phyloP scores from a whole-genome alignment of 208 protist genomes.

The Leishmania braziliensis region DNA sequence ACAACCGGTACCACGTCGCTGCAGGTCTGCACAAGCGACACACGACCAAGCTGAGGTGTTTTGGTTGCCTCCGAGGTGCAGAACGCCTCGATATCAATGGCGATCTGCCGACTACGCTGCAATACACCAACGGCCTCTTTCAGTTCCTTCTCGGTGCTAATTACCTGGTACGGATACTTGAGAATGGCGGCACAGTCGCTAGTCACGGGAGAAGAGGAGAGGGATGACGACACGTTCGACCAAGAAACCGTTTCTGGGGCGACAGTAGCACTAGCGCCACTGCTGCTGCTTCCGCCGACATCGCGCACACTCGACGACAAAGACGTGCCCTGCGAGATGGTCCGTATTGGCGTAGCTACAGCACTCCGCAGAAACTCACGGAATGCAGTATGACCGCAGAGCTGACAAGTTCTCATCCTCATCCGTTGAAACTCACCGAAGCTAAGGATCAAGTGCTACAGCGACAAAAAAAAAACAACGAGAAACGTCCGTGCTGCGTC shows the following conservation, averaged over 20 bases:
- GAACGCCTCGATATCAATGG: constrained; percentile 88
- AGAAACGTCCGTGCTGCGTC: not conserved
- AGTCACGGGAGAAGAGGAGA: not conserved
- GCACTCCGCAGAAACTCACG: not conserved
- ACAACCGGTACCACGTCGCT: constrained; percentile 57
- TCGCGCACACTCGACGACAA: constrained; percentile 1
- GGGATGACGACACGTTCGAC: not conserved
- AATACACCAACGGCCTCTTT: constrained; percentile 41
- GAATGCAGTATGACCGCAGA: not conserved
- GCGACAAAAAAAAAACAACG: too few species aligned
- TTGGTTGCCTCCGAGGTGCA: constrained; percentile 51
- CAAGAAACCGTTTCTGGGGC: not conserved
- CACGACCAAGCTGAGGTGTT: constrained; percentile 66
- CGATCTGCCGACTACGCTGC: constrained; percentile 43
- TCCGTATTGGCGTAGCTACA: not conserved
- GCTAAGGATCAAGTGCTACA: too few species aligned
- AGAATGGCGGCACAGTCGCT: constrained; percentile 35
- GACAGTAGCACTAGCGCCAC: not conserved
- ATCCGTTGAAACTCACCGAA: not conserved
- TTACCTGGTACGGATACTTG: constrained; percentile 67
- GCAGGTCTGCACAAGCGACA: constrained; percentile 87
- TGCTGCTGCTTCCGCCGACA: not conserved
- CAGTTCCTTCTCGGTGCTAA: constrained; percentile 55
- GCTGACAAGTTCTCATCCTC: not conserved
- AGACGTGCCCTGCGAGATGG: constrained; percentile 5